Conservation (phyloP, 305 asterid genomes). For the Rubia occidens region DNA sequence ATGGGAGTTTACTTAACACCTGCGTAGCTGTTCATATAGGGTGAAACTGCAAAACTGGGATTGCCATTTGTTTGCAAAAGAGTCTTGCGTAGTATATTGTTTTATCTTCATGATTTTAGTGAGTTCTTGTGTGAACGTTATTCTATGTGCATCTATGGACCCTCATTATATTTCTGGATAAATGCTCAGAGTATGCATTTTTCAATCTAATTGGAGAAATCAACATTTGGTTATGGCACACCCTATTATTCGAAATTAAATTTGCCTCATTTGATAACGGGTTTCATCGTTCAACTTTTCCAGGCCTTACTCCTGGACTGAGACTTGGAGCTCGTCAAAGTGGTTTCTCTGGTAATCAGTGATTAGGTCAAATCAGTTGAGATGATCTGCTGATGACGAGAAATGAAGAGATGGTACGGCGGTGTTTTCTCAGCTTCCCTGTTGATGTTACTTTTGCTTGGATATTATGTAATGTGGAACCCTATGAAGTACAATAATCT, state of each 20-base stretch:
- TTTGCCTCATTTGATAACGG: neutral
- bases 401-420: slow-evolving; percentile 80
- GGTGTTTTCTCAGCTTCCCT: slow-evolving; percentile 55
- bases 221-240: neutral
- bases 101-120: neutral
- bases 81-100: neutral
- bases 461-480: slow-evolving; percentile 42
- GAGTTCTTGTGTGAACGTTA: neutral
- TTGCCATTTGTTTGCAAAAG: neutral
- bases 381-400: slow-evolving; percentile 33
- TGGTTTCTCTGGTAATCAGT: slow-evolving; percentile 17
- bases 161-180: neutral
- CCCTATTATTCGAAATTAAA: neutral
- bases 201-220: neutral
- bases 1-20: neutral
- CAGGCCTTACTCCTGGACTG: slow-evolving; percentile 24
- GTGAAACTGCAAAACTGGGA: neutral
- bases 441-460: slow-evolving; percentile 54
- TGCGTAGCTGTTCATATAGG: neutral
- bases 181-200: neutral
- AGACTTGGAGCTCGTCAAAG: slow-evolving; percentile 19
- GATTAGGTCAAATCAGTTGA: slow-evolving; percentile 20
- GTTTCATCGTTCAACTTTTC: slow-evolving; percentile 15
- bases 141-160: neutral
- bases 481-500: slow-evolving; percentile 55